These are phyloP conservation scores for Inonotus hispidus DNA, from an alignment of 1,284 basidiomycete genomes.

Conservation along the genomic window DNA sequence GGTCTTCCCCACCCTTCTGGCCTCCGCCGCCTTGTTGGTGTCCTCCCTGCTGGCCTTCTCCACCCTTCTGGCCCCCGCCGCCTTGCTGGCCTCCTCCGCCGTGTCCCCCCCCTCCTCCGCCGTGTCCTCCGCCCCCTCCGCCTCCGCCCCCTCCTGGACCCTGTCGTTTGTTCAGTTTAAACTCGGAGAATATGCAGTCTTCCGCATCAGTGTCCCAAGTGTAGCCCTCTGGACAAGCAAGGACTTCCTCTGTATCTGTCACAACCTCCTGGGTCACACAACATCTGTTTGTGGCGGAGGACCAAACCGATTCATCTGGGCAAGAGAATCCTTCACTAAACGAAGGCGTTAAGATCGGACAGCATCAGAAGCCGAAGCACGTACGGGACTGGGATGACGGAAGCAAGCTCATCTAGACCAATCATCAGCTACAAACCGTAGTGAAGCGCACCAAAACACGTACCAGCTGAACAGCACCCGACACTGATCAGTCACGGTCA, in stretches of 20 bases:
- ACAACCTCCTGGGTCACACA: background rate
- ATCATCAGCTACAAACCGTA: background rate
- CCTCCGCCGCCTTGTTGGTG: background rate
- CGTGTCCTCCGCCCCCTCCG: background rate
- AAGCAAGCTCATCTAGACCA: background rate
- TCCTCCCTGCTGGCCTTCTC: too few species aligned
- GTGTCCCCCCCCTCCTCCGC: background rate
- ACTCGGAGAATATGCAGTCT: background rate
- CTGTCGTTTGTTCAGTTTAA: background rate
- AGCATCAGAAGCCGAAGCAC: background rate
- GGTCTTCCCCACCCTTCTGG: background rate
- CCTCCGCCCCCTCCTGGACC: background rate
- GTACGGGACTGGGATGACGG: background rate
- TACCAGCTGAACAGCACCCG: background rate
- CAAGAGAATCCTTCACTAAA: background rate
- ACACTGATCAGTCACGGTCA: background rate
- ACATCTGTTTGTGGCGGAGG: background rate
- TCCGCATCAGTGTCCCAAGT: background rate
- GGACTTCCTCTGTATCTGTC: background rate
- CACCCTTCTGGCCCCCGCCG: background rate
- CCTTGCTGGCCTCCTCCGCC: background rate
- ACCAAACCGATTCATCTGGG: background rate
- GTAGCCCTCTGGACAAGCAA: background rate
- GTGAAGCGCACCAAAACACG: background rate
- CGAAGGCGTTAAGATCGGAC: background rate